Base-by-base conservation (phyloP, 805 yeast species). In the Saccharomycopsis malanga region DNA sequence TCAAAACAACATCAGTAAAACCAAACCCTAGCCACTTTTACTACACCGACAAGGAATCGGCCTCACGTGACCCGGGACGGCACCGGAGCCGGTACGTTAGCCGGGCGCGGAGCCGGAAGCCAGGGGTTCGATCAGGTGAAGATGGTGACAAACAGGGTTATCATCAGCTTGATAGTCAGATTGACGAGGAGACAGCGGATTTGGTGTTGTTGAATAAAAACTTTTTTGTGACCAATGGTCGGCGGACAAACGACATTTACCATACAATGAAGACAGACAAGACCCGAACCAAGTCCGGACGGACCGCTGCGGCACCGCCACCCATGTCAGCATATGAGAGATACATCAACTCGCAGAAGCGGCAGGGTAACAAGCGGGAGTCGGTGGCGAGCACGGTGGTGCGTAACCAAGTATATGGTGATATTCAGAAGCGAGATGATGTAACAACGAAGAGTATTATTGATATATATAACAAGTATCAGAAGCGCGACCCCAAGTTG, bases 181-280 rank as follows among this genome's bases (percentile, higher is more conserved):
- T 51, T 39, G 53, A 48, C 36, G 53, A 51, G 39, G 53, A 51
- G n/a, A 48, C 44, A 27, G 54, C 54, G 12, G 54, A 51, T 30
- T 29, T 51, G 34, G 46, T 48, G 7, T 36, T 51, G 20, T 30
- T 48, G 18, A 51, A 51, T 35, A 51, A 51, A 35, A 51, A 51
- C 34, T 51, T 51, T 23, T 51, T 51, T 40, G 54, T 51, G 22
- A 48, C 54, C 4, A 51, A 51, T 35, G 54, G 54, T 12, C 24
- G 47, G 15, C 23, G 54, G 10, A 51, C 54, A 10, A 48, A 48
- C 27, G 54, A 51, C 29, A 6, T 48, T 20, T 51, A 51, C 27
- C 17, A 45, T 18, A 43, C 46, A 7, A 14, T 41, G n/a, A 44
- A 38, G 15, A 46, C 9, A 10, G 25, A 14, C 12, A n/a, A n/a